phyloP scores from a whole-genome alignment of 1,139 yeast genomes.

The Yarrowia galli region DNA sequence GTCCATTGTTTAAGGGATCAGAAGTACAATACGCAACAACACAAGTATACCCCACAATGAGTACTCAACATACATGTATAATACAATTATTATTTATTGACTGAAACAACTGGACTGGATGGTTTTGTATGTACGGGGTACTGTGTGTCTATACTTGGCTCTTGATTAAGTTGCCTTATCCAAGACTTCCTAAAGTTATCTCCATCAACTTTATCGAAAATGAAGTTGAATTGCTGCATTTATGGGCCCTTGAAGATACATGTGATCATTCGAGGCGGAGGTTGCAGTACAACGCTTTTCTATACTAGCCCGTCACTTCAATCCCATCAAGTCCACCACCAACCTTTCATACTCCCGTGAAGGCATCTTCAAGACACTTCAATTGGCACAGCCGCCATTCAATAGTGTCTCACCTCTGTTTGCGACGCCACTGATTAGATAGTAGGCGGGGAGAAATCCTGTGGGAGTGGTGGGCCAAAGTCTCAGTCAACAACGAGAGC shows the following conservation, averaged over 20 bases:
- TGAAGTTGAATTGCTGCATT: conserved; percentile 7
- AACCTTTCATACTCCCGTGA: too few relatives aligned
- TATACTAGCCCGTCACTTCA: too few relatives aligned
- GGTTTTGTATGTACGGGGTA: too few relatives aligned
- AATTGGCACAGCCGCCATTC: too few relatives aligned
- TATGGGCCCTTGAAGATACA: background rate
- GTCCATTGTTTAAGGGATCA: conserved; percentile 10
- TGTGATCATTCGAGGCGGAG: too few relatives aligned
- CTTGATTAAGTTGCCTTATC: background rate
- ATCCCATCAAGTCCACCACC: too few relatives aligned
- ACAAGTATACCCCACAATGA: background rate
- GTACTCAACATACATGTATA: conserved; percentile 35
- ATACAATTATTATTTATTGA: conserved; percentile 30
- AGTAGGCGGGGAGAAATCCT: background rate
- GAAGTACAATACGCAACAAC: too few relatives aligned
- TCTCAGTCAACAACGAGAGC: background rate
- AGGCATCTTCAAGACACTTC: too few relatives aligned
- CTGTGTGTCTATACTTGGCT: too few relatives aligned
- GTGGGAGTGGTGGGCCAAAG: too few relatives aligned
- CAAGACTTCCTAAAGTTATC: background rate
- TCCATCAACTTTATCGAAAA: background rate
- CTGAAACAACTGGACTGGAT: background rate
- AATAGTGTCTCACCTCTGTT: conserved; percentile 10
- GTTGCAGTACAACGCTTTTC: too few relatives aligned
- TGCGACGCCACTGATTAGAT: conserved; percentile 13